phyloP scores from a whole-genome alignment of 768 basidiomycete species.

The Lactarius pseudohatsudake region DNA sequence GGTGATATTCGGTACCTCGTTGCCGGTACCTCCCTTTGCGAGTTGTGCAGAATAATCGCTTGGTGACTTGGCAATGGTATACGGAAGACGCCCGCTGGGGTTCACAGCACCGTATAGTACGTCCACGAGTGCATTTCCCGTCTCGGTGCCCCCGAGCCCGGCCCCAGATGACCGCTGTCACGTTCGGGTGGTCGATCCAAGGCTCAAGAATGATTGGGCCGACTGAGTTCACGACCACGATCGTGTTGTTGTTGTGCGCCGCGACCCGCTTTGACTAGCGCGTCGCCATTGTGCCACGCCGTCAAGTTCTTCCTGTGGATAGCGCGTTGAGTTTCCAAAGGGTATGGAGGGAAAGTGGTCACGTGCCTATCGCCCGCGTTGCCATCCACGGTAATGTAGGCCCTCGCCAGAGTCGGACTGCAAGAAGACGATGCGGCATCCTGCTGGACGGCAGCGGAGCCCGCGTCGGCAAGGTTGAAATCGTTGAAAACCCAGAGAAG shows the following conservation, averaged over 20 bases:
- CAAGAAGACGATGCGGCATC: conserved; percentile 77
- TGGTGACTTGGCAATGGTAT: conserved; percentile 62
- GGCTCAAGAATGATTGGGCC: conserved; percentile 41
- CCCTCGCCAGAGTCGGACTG: conserved; percentile 81
- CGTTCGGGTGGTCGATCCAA: conserved; percentile 53
- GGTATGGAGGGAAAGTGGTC: neutral
- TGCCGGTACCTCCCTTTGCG: neutral
- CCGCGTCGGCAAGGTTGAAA: conserved; percentile 50
- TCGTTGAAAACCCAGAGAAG: conserved; percentile 72
- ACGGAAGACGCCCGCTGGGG: conserved; percentile 65
- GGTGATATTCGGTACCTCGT: too few relatives aligned
- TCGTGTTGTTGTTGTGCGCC: conserved; percentile 64
- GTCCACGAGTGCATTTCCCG: conserved; percentile 62
- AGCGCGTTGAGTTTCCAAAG: neutral
- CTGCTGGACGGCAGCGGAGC: conserved; percentile 35
- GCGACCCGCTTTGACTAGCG: conserved; percentile 69
- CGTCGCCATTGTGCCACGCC: conserved; percentile 32
- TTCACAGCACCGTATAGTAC: conserved; percentile 76
- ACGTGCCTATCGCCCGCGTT: conserved; percentile 61
- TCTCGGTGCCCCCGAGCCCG: conserved; percentile 68
- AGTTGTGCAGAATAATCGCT: conserved; percentile 12
- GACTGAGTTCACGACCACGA: conserved; percentile 60
- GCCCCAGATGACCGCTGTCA: conserved; percentile 2
- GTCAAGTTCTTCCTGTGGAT: conserved; percentile 32
- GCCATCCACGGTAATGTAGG: conserved; percentile 70